phyloP scores from a whole-genome alignment of 2,329 filamentous ascomycete species.

The Phaeosphaeria sp. region DNA sequence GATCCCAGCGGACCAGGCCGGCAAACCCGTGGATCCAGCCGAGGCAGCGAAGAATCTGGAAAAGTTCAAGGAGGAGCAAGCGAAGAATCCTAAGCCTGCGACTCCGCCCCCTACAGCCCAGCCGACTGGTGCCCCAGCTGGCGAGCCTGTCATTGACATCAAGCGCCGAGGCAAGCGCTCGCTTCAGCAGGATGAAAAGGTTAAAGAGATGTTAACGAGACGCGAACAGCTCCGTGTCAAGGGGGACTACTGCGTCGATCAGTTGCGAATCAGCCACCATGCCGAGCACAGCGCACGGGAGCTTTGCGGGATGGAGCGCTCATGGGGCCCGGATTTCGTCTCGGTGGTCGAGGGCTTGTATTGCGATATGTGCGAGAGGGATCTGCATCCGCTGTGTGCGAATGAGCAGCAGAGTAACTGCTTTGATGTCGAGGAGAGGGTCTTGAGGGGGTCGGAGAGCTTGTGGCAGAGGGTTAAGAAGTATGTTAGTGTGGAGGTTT shows the following conservation, averaged over 20 bases:
- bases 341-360: constrained; percentile 1
- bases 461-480: background rate
- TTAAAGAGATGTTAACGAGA: background rate
- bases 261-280: background rate
- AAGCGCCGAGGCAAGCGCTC: background rate
- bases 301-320: constrained; percentile 2
- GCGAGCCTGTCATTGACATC: background rate
- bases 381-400: background rate
- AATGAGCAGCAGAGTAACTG: background rate
- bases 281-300: constrained; percentile 5
- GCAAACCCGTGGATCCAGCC: background rate
- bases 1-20: background rate
- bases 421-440: constrained; percentile 3
- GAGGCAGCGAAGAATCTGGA: background rate
- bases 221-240: background rate
- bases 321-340: constrained; percentile 6
- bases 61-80: background rate
- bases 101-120: background rate
- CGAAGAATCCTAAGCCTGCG: background rate
- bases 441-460: background rate
- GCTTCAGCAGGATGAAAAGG: background rate
- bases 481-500: background rate
- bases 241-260: constrained; percentile 1
- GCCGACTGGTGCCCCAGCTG: background rate
- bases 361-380: constrained; percentile 5